Percentiles rank a stretch among this genome's conserved stretches.
phyloP scores from a whole-genome alignment of 208 protist species.

The Trypanosoma boissoni region DNA sequence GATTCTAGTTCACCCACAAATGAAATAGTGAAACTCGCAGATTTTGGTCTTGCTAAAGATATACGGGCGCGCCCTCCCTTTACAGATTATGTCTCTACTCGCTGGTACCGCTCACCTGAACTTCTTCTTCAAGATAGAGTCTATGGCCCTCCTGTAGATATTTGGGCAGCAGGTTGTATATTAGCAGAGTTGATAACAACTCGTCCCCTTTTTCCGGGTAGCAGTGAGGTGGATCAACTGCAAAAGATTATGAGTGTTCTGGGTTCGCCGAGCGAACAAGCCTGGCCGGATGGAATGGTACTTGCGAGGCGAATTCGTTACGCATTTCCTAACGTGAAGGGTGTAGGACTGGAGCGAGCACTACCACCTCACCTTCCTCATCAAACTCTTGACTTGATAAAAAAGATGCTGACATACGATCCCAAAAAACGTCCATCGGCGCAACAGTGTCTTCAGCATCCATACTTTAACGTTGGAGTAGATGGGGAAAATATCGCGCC shows the following conservation, averaged over 20 bases:
- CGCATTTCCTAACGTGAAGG: slow-evolving; percentile 61
- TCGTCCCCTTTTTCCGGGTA: slow-evolving; percentile 94
- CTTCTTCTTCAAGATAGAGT: slow-evolving; percentile 93
- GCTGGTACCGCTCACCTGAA: slow-evolving; percentile 99
- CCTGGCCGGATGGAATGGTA: slow-evolving; percentile 62
- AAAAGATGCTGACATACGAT: slow-evolving; percentile 94
- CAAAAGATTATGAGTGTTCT: slow-evolving; percentile 78
- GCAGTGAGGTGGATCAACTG: slow-evolving; percentile 84
- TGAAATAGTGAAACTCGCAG: slow-evolving; percentile 94
- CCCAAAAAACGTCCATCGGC: slow-evolving; percentile 93
- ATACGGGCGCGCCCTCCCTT: slow-evolving; percentile 62
- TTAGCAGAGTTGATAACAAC: slow-evolving; percentile 97
- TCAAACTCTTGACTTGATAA: slow-evolving; percentile 91
- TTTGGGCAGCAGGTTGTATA: slow-evolving; percentile 97
- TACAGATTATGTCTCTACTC: slow-evolving; percentile 96
- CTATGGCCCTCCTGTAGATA: slow-evolving; percentile 95
- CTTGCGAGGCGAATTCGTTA: slow-evolving; percentile 83
- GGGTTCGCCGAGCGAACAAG: slow-evolving; percentile 74
- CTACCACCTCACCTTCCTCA: slow-evolving; percentile 76
- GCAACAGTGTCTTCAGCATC: slow-evolving; percentile 92
- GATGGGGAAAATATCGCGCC: slow-evolving; percentile 53
- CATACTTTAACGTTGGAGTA: slow-evolving; percentile 81
- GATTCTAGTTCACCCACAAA: slow-evolving; percentile 27
- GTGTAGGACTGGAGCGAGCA: slow-evolving; percentile 56
- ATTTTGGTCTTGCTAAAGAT: slow-evolving; percentile 87